phyloP scores from a whole-genome alignment of 2,329 filamentous ascomycete genomes.

The Cladosporium velox region DNA sequence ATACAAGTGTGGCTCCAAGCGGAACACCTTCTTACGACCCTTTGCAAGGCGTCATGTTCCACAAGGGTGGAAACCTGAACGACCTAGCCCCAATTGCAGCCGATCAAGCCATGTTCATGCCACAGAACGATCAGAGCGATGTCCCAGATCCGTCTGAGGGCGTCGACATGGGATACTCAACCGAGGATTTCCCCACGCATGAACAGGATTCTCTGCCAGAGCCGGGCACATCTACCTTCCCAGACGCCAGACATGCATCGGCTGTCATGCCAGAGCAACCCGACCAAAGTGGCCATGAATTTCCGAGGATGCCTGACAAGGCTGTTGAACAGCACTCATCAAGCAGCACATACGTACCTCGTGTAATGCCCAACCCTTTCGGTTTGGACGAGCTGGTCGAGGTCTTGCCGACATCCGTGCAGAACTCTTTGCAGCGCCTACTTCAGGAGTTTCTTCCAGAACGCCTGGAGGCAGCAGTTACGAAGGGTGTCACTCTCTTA shows the following conservation, averaged over 20 bases:
- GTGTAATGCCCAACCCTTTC: background rate
- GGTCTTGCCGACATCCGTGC: background rate
- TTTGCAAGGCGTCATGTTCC: background rate
- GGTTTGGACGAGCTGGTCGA: background rate
- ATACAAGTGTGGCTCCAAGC: background rate
- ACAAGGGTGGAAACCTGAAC: background rate
- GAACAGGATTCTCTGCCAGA: background rate
- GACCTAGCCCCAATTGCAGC: background rate
- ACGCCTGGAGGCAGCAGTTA: constrained; percentile 44
- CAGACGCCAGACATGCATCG: constrained; percentile 18
- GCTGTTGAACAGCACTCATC: background rate
- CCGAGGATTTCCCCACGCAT: background rate
- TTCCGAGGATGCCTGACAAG: background rate
- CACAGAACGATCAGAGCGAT: background rate
- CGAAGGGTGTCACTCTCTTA: constrained; percentile 42
- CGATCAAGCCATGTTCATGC: background rate
- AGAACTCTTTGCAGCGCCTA: constrained; percentile 36
- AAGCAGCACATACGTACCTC: background rate
- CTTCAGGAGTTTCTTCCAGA: constrained; percentile 37
- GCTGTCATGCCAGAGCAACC: background rate
- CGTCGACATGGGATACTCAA: background rate
- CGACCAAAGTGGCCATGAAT: background rate
- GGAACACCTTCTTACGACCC: background rate
- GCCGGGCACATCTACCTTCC: background rate
- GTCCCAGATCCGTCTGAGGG: background rate